Percentiles rank a stretch among this genome's conserved stretches.
These are phyloP conservation scores for Calonectria hawksworthii DNA, from an alignment of 2,329 filamentous ascomycete genomes.

Conservation along the genomic window DNA sequence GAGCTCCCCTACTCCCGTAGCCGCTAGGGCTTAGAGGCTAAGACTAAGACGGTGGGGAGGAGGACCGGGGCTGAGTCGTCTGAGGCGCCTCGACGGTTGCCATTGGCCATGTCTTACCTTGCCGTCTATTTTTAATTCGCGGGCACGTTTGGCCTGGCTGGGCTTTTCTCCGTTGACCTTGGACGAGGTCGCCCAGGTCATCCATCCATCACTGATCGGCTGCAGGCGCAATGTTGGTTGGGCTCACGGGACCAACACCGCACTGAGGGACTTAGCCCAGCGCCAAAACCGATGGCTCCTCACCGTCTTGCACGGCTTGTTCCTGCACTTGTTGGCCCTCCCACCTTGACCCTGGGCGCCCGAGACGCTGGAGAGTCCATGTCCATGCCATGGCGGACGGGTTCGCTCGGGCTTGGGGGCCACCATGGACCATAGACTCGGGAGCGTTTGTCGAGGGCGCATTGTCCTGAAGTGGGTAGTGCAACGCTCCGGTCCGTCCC, in stretches of 20 bases:
- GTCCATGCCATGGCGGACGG: conserved; percentile 9
- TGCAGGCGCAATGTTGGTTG: conserved; percentile 1
- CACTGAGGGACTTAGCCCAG: neutral
- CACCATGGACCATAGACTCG: conserved; percentile 19
- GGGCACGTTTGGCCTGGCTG: neutral
- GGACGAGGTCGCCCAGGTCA: conserved; percentile 13
- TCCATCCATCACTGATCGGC: conserved; percentile 13
- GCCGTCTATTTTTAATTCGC: conserved; percentile 29
- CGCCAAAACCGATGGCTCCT: neutral
- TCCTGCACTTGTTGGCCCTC: neutral
- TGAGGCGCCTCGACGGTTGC: conserved; percentile 18
- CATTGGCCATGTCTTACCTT: conserved; percentile 26
- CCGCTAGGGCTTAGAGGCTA: conserved; percentile 30
- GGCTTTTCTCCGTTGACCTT: neutral
- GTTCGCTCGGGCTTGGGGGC: conserved; percentile 23
- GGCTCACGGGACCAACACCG: conserved; percentile 14
- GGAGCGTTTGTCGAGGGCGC: conserved; percentile 26
- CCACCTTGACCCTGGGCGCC: neutral
- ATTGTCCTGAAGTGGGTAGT: conserved; percentile 24
- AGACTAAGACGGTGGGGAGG: conserved; percentile 20
- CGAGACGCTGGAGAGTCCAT: conserved; percentile 17
- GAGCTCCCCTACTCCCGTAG: conserved; percentile 10
- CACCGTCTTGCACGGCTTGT: neutral
- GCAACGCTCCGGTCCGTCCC: conserved; percentile 28
- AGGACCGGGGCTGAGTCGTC: conserved; percentile 26